Evolutionary conservation across 2,329 filamentous ascomycete genomes (phyloP).

Genomic region (Trichoderma simmonsii): DNA sequence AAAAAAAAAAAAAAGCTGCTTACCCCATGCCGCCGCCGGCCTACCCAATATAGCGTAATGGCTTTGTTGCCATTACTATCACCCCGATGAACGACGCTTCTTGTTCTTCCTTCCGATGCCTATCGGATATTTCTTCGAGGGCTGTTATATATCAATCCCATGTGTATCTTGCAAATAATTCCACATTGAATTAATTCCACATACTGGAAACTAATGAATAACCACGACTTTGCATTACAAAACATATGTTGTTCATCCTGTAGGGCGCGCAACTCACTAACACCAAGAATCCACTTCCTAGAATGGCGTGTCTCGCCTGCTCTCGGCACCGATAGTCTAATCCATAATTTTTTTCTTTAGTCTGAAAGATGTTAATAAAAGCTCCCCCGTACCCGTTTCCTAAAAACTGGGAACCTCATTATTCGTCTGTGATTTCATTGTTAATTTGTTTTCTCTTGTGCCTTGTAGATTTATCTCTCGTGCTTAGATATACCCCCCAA

Average conservation of each 20-base stretch:
- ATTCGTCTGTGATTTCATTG: background rate
- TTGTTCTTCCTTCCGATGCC: background rate
- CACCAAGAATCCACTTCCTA: conserved; percentile 9
- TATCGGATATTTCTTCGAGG: background rate
- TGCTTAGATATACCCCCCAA: background rate
- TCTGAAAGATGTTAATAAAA: background rate
- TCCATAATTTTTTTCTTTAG: background rate
- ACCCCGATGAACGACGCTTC: background rate
- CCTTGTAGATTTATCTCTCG: background rate
- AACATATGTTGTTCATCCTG: too few relatives aligned
- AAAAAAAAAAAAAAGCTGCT: background rate
- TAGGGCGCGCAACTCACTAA: background rate
- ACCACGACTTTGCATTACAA: too few relatives aligned
- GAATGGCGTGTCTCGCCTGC: background rate
- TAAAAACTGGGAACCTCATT: background rate
- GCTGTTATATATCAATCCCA: background rate
- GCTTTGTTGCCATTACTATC: background rate
- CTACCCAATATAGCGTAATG: background rate
- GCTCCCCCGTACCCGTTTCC: background rate
- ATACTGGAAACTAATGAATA: background rate
- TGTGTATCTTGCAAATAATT: background rate
- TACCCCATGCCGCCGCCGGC: background rate
- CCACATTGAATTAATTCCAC: background rate
- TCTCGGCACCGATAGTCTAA: background rate
- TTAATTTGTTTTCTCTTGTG: background rate